Evolutionary conservation across 257 asterid species (phyloP), one percentile per base, ranked within the genome.

Genomic region (Dorcoceras hygrometricum): DNA sequence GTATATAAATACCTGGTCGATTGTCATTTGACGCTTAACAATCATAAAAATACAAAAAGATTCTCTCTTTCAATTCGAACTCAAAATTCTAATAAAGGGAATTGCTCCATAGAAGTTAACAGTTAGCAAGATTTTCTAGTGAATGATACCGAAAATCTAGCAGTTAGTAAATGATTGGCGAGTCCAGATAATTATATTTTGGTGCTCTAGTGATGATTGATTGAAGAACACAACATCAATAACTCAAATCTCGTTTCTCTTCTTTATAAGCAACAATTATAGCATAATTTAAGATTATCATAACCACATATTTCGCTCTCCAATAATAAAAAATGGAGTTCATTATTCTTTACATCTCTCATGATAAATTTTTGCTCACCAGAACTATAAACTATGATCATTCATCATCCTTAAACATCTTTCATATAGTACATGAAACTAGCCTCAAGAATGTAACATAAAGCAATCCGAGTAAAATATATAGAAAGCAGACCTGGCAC

Each of bases 401-500:
- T 24, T 25, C 56, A 20, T 16, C n/a, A 59, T 63, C 57, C 11
- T 60, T 28, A 5, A 29, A 58, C n/a, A 28, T 56, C 10, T n/a
- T 18, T 16, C n/a, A 23, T 43, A 43, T 64, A 9, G 18, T 18
- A 53, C 68, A 59, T 25, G 8, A 26, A 63, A 58, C 24, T 23
- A 23, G 60, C 51, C 14, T 16, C 18, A 67, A 6, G 19, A 59
- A 59, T 51, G 51, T 58, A 64, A 46, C 0, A 39, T 31, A 43
- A 6, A 57, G 65, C 32, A 48, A 55, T 54, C 34, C 23, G 36
- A 51, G 62, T 31, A 58, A n/a, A n/a, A 56, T 39, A 75, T 36
- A 71, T 53, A 58, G 55, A 69, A 62, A 16, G 25, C 27, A 8
- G 59, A 78, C 86, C 78, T 74, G 56, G 62, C 71, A 59, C 32